phyloP scores from a whole-genome alignment of 2,329 filamentous ascomycete species.

The Allantophomopsis cytisporea region DNA sequence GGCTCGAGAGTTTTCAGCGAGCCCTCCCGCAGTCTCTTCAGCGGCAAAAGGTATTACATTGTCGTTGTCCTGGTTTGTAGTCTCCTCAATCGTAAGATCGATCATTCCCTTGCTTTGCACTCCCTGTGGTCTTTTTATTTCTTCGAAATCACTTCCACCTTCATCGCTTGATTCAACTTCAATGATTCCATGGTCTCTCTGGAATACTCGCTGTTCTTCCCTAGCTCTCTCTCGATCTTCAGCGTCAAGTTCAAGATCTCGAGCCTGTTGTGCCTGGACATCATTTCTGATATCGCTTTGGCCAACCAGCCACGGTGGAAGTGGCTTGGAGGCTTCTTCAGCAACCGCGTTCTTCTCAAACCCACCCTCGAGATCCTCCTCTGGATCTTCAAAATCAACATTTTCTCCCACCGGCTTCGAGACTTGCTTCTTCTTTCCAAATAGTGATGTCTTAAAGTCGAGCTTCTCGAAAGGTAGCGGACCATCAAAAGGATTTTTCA shows the following conservation, averaged over 20 bases:
- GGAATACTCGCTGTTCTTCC: constrained; percentile 37
- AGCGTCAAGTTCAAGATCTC: constrained; percentile 47
- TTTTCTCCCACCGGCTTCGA: constrained; percentile 11
- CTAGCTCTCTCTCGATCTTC: constrained; percentile 43
- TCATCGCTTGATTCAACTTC: constrained; percentile 49
- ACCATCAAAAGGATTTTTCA: constrained; percentile 57
- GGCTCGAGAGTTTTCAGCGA: constrained; percentile 18
- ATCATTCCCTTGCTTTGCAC: constrained; percentile 4
- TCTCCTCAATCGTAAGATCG: constrained; percentile 12
- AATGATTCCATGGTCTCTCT: constrained; percentile 36
- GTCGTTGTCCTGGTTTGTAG: constrained; percentile 12
- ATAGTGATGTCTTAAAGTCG: constrained; percentile 50
- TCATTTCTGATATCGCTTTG: constrained; percentile 51
- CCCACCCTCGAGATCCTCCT: constrained; percentile 21
- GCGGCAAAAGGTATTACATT: background rate
- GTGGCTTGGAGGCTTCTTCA: constrained; percentile 26
- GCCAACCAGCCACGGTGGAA: constrained; percentile 65
- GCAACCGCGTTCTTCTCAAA: constrained; percentile 14
- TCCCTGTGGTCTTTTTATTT: constrained; percentile 33
- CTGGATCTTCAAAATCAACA: constrained; percentile 8
- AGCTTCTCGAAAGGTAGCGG: constrained; percentile 87
- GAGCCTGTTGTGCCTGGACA: constrained; percentile 41
- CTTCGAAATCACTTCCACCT: constrained; percentile 38
- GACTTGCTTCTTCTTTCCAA: constrained; percentile 25
- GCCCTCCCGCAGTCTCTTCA: constrained; percentile 7